Percentiles rank a stretch among this genome's conserved stretches.
These are phyloP conservation scores for Lathyrus sativus DNA, from an alignment of 306 rosid genomes.

Conservation along the genomic window DNA sequence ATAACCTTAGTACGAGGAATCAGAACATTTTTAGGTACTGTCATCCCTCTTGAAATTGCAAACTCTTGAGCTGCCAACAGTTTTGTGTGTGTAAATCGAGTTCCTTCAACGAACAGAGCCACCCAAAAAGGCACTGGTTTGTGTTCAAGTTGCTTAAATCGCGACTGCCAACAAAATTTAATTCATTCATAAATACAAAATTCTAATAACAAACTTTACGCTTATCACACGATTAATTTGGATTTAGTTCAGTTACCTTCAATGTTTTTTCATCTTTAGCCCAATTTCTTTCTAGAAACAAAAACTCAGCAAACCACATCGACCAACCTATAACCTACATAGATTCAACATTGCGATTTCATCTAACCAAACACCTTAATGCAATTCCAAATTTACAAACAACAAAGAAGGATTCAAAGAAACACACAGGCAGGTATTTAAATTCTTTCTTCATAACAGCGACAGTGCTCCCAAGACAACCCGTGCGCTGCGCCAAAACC, in stretches of 20 bases:
- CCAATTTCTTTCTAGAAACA: constrained; percentile 87
- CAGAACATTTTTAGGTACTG: constrained; percentile 76
- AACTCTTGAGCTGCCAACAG: constrained; percentile 72
- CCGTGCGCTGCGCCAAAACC: constrained; percentile 84
- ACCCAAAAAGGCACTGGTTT: constrained; percentile 80
- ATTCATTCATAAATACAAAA: constrained; percentile 17
- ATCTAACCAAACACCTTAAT: background rate
- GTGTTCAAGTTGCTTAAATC: constrained; percentile 58
- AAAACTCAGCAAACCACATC: constrained; percentile 87
- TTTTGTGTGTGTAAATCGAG: constrained; percentile 79
- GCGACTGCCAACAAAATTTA: constrained; percentile 56
- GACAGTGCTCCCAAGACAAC: constrained; percentile 84
- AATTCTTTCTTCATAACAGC: constrained; percentile 81
- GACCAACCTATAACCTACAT: constrained; percentile 94
- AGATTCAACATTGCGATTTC: background rate
- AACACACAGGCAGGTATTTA: constrained; percentile 75
- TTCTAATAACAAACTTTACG: background rate
- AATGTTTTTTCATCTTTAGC: constrained; percentile 62
- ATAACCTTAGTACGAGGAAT: constrained; percentile 90
- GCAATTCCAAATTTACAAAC: background rate
- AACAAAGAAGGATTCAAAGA: constrained; percentile 3
- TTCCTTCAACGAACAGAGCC: constrained; percentile 93
- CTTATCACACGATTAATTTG: background rate
- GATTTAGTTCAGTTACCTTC: constrained; percentile 60
- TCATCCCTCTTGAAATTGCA: constrained; percentile 81